Evolutionary conservation across 176 grass and related monocot species (phyloP).

Genomic region (Microstegium vimineum): DNA sequence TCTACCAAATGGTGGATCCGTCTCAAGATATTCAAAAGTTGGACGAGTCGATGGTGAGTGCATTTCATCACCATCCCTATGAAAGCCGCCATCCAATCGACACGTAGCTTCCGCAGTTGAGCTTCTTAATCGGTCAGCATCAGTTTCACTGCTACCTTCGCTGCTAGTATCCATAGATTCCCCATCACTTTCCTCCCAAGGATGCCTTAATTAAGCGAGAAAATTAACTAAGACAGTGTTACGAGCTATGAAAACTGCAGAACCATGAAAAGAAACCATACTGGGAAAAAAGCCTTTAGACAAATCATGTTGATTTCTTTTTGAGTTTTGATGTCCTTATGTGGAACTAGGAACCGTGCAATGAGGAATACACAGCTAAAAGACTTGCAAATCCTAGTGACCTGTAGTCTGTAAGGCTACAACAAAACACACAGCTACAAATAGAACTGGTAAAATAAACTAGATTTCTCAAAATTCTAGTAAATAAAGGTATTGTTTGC

Average conservation of each 20-base stretch:
- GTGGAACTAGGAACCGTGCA: not conserved
- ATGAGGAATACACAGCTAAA: not conserved
- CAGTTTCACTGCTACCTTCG: constrained; percentile 49
- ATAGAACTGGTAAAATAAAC: not conserved
- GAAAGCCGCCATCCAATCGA: constrained; percentile 35
- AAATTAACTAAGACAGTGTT: constrained; percentile 38
- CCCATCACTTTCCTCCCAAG: constrained; percentile 73
- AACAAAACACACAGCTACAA: not conserved
- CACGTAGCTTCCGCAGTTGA: constrained; percentile 30
- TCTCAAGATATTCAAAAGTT: constrained; percentile 77
- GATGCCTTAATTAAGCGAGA: constrained; percentile 49
- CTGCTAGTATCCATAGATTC: constrained; percentile 75
- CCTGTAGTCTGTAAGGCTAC: not conserved
- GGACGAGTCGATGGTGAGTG: constrained; percentile 40
- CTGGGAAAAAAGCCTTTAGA: not conserved
- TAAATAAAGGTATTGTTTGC: not conserved
- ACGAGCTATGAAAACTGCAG: not conserved
- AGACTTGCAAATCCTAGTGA: not conserved
- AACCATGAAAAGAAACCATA: not conserved
- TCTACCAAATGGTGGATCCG: constrained; percentile 77
- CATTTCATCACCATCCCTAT: constrained; percentile 43
- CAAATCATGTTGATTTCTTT: not conserved
- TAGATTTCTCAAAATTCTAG: not conserved
- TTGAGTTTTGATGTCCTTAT: not conserved
- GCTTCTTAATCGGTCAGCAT: constrained; percentile 41